Evolutionary conservation across 495 filamentous ascomycete species (phyloP), one percentile per base, ranked within the genome.

Genomic region (Rostrohypoxylon terebratum): DNA sequence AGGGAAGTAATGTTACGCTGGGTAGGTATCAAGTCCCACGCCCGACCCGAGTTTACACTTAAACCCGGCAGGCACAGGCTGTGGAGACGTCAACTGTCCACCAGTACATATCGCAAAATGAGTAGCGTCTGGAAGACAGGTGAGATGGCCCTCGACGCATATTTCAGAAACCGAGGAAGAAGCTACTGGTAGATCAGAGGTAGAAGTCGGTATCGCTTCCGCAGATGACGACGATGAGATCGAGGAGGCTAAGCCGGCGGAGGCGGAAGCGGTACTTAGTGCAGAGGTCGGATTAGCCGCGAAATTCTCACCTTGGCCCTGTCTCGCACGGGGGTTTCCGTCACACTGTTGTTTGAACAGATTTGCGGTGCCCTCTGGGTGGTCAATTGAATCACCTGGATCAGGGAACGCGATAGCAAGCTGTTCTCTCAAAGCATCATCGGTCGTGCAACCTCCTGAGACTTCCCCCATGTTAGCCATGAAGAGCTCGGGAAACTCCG

Each of bases 361-460:
- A 11, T 75, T 68, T 3, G 14, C 54, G 13, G 57, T 57, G 7
- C 73, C 75, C 40, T 77, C 67, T n/a, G 72, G 75, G n/a, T 53
- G 62, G 4, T 77, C 69, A 4, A 77, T 51, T 0, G 75, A 77
- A 34, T 44, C 14, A 21, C 72, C 72, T 4, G 75, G 73, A 3
- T 77, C 45, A 5, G 75, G 73, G 59, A 68, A 77, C 0, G 75
- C 69, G 16, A 77, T 73, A 3, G 72, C 18, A 53, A 83, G 58
- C 16, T 67, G 79, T 50, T 84, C 79, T 14, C 10, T 87, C 78
- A 47, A 83, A 83, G 59, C 80, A 62, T 53, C 89, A 83, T 28
- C 59, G 6, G 65, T 73, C 10, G 71, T 73, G 28, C 71, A 73
- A 2, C 60, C 65, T 7, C 65, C 65, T 3, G 71, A 73, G 6